A percentile compares a stretch with the other conserved stretches of the same genome.
These are phyloP conservation scores for Pterocarpus santalinus DNA, from an alignment of 306 rosid species.

Conservation along the genomic window DNA sequence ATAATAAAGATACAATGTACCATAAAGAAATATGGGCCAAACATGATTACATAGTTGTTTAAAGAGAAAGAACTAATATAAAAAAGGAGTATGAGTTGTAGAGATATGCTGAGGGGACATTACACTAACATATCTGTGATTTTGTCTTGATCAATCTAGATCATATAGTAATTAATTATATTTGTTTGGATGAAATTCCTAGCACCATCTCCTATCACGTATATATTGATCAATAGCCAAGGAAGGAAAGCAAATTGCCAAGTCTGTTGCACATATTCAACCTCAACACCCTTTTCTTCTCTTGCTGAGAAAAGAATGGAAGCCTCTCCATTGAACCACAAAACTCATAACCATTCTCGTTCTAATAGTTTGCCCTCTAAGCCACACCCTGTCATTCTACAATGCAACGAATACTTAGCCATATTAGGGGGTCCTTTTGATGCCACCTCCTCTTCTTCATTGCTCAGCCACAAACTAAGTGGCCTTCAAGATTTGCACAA, in stretches of 20 bases:
- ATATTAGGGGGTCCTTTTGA: conserved; percentile 38
- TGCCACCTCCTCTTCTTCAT: conserved; percentile 38
- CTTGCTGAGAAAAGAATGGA: conserved; percentile 49
- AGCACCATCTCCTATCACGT: conserved; percentile 12
- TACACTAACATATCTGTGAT: conserved; percentile 14
- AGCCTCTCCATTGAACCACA: conserved; percentile 41
- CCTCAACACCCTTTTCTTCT: conserved; percentile 36
- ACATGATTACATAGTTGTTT: conserved; percentile 7
- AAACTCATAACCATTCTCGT: conserved; percentile 53
- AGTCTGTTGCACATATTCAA: conserved; percentile 33
- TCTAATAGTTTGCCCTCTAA: conserved; percentile 54
- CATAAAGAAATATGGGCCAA: conserved; percentile 31
- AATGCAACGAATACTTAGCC: conserved; percentile 48
- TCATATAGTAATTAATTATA: conserved; percentile 25
- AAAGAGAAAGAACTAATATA: background rate
- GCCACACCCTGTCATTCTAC: conserved; percentile 53
- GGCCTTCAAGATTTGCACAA: conserved; percentile 46
- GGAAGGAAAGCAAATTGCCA: conserved; percentile 38
- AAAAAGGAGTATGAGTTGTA: conserved; percentile 48
- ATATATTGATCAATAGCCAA: conserved; percentile 39
- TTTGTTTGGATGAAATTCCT: conserved; percentile 34
- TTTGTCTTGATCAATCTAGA: conserved; percentile 44
- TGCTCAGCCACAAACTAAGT: conserved; percentile 42
- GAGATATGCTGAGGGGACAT: conserved; percentile 48
- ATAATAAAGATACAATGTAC: conserved; percentile 50